phyloP scores from a whole-genome alignment of 768 basidiomycete genomes.

The Megacollybia marginata region DNA sequence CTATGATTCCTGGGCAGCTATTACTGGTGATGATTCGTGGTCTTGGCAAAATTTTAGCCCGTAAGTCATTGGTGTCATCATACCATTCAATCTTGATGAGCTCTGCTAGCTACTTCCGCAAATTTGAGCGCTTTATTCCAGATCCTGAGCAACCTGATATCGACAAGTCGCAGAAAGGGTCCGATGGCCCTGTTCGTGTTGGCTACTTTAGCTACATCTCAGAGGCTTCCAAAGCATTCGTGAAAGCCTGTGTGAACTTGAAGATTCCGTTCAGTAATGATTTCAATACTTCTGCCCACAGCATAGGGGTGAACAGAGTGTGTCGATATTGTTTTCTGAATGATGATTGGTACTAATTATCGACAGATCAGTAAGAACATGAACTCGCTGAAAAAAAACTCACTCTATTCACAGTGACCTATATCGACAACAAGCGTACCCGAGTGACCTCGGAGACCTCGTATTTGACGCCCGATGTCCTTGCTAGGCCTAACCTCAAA shows the following conservation, averaged over 20 bases:
- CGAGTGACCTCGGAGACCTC: conserved; percentile 56
- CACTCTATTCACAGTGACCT: conserved; percentile 44
- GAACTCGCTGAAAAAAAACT: neutral
- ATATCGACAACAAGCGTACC: conserved; percentile 39
- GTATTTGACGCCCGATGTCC: conserved; percentile 54
- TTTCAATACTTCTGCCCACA: conserved; percentile 51
- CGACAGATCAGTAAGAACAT: neutral
- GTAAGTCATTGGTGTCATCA: conserved; percentile 19
- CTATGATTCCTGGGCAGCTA: conserved; percentile 58
- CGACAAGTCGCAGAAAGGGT: conserved; percentile 39
- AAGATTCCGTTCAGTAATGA: conserved; percentile 59
- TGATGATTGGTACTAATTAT: neutral
- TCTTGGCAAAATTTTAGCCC: conserved; percentile 46
- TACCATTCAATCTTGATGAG: neutral
- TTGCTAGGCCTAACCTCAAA: conserved; percentile 53
- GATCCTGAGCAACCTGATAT: conserved; percentile 45
- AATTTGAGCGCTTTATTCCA: conserved; percentile 56
- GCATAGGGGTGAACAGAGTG: conserved; percentile 56
- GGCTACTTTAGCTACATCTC: conserved; percentile 50
- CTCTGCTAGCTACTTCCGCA: conserved; percentile 51
- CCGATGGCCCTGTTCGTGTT: conserved; percentile 48
- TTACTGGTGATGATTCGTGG: conserved; percentile 54
- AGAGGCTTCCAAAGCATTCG: conserved; percentile 39
- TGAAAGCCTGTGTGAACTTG: conserved; percentile 42
- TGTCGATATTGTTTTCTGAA: conserved; percentile 8